phyloP scores from a whole-genome alignment of 2,329 filamentous ascomycete genomes.

The Fusarium sp. region DNA sequence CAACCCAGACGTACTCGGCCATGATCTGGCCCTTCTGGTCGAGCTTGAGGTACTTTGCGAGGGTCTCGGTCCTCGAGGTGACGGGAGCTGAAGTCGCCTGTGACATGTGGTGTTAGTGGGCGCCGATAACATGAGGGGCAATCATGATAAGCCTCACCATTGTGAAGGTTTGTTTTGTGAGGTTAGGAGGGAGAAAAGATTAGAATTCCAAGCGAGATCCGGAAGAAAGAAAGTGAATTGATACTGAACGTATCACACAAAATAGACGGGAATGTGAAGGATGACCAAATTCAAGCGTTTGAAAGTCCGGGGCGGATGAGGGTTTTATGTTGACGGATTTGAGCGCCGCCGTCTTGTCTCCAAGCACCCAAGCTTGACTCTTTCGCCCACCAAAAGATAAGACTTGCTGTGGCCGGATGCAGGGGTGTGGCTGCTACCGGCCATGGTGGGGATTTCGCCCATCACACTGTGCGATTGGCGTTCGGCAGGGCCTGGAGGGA shows the following conservation, averaged over 20 bases:
- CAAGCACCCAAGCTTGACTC: slow-evolving; percentile 22
- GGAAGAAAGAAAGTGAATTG: slow-evolving; percentile 14
- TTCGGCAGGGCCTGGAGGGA: slow-evolving; percentile 10
- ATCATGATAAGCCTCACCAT: slow-evolving; percentile 34
- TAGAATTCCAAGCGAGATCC: slow-evolving; percentile 5
- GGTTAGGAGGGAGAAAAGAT: not conserved
- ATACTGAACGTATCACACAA: slow-evolving; percentile 37
- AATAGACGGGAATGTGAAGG: slow-evolving; percentile 39
- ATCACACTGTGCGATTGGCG: slow-evolving; percentile 33
- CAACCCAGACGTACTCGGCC: slow-evolving; percentile 98
- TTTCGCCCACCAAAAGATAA: slow-evolving; percentile 42
- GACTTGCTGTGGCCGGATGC: slow-evolving; percentile 43
- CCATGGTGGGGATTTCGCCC: slow-evolving; percentile 23
- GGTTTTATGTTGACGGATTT: slow-evolving; percentile 45
- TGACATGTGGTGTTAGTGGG: slow-evolving; percentile 26
- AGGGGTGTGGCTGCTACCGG: slow-evolving; percentile 45
- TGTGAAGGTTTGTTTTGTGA: slow-evolving; percentile 22
- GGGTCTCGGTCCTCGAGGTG: slow-evolving; percentile 52
- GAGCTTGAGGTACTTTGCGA: slow-evolving; percentile 91
- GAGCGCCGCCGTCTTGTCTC: slow-evolving; percentile 25
- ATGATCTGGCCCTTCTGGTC: slow-evolving; percentile 90
- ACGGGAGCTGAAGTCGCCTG: slow-evolving; percentile 32
- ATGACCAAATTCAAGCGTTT: slow-evolving; percentile 28
- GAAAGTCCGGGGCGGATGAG: slow-evolving; percentile 37
- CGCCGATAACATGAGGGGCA: slow-evolving; percentile 14